A percentile compares a stretch with the other conserved stretches of the same genome.
Conservation (phyloP, 805 yeast genomes). For the Metschnikowia matae region DNA sequence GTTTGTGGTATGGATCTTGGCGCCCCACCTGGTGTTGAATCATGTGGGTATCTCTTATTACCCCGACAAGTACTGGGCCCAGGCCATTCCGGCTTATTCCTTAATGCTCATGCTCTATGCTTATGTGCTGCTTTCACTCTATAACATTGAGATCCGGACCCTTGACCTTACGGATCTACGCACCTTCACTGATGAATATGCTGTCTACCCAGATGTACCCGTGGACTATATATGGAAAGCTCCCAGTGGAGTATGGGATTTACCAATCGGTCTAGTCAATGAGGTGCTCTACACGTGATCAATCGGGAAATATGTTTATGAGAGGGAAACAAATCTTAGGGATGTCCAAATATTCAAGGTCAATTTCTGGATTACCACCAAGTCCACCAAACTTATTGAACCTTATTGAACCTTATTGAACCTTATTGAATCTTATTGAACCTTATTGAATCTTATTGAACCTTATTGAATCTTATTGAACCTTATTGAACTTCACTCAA, state of each 20-base stretch:
- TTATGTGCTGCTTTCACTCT: constrained; percentile 65
- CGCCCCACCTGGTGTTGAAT: constrained; percentile 55
- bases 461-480: no score
- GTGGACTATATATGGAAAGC: constrained; percentile 47
- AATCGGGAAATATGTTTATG: not conserved
- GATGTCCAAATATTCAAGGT: no score
- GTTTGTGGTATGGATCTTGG: constrained; percentile 70
- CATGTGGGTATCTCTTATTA: constrained; percentile 62
- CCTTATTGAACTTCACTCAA: no score
- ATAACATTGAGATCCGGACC: constrained; percentile 75
- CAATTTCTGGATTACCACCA: no score
- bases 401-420: no score
- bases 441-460: no score
- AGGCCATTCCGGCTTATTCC: constrained; percentile 68
- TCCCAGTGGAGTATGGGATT: constrained; percentile 83
- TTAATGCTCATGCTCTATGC: constrained; percentile 68
- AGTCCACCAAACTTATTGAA: no score
- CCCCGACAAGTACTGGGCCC: constrained; percentile 91
- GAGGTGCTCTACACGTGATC: constrained; percentile 48
- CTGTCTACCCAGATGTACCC: constrained; percentile 26
- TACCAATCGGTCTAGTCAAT: constrained; percentile 70
- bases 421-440: no score
- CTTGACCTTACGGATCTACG: constrained; percentile 53
- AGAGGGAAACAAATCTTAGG: no score
- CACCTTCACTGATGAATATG: constrained; percentile 67